A percentile compares a stretch with the other conserved stretches of the same genome.
Evolutionary conservation across 768 basidiomycete genomes (phyloP).

Genomic region (Lactarius deliciosus): DNA sequence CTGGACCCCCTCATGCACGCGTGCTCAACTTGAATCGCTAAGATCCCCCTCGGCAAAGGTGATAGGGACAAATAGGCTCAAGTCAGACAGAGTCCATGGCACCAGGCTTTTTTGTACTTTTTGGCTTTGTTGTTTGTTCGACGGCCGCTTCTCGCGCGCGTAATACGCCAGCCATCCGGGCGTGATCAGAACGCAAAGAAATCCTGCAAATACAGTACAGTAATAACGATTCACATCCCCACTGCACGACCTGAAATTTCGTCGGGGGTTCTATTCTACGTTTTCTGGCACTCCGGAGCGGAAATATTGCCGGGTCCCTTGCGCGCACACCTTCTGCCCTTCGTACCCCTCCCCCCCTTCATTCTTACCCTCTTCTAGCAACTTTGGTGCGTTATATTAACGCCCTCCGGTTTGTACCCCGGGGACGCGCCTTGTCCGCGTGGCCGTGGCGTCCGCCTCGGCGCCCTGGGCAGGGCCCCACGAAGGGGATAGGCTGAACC

Average conservation of each 20-base stretch:
- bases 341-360: neutral
- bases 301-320: neutral
- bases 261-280: neutral
- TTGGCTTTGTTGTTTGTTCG: neutral
- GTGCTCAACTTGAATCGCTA: neutral
- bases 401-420: neutral
- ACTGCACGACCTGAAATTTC: neutral
- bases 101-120: neutral
- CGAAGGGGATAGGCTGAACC: conserved; percentile 1
- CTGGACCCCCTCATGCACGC: neutral
- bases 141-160: neutral
- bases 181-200: neutral
- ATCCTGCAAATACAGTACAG: neutral
- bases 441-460: neutral
- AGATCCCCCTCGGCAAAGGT: neutral
- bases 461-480: neutral
- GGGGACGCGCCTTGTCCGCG: neutral
- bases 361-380: neutral
- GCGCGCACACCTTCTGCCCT: neutral
- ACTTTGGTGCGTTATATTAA: neutral
- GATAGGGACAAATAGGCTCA: neutral
- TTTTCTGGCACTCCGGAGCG: neutral
- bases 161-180: neutral
- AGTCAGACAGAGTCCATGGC: neutral
- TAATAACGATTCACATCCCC: neutral